Evolutionary conservation across 2,329 filamentous ascomycete genomes (phyloP), one percentile per base, ranked within the genome.

Genomic region (Parafenestella ontariensis): DNA sequence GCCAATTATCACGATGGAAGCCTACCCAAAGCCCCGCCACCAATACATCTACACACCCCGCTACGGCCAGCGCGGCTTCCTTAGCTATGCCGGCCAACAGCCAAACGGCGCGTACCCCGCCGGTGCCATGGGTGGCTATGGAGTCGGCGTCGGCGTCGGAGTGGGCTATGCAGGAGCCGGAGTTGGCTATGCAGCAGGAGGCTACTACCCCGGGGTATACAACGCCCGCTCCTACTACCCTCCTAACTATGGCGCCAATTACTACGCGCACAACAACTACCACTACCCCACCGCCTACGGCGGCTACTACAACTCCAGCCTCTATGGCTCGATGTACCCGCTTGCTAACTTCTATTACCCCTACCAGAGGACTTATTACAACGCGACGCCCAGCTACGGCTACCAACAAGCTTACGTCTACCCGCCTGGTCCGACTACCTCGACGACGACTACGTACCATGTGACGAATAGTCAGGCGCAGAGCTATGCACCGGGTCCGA

Each of bases 341-440:
- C 65, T 70, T 67, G 71, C 71, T 74, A 72, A 74, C 68, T 73
- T 67, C 56, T 73, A 66, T 52, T 57, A 49, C 48, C 65, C 68
- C 10, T 73, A 68, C 52, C 71, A 73, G 71, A 62, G 68, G 59
- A 60, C 65, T 11, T 67, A 66, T 58, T 73, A 72, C 64, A 64
- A 62, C 50, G 58, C 59, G 11, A 46, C 57, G 4, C 65, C 62
- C 6, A 58, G 36, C 28, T 69, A 65, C 45, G 64, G 59, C 52
- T 60, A 68, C 26, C 58, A 65, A 7, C 57, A 65, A 8, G 54
- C 68, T 7, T 59, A 68, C 47, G 60, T 68, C 28, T 69, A 69
- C 47, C 66, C 66, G 17, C 63, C 65, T 15, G 61, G 61, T 1
- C 52, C 60, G 1, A 54, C 61, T 18, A 53, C 66, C 9, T 54